Evolutionary conservation across 306 rosid species (phyloP).

Genomic region (Corylus avellana): DNA sequence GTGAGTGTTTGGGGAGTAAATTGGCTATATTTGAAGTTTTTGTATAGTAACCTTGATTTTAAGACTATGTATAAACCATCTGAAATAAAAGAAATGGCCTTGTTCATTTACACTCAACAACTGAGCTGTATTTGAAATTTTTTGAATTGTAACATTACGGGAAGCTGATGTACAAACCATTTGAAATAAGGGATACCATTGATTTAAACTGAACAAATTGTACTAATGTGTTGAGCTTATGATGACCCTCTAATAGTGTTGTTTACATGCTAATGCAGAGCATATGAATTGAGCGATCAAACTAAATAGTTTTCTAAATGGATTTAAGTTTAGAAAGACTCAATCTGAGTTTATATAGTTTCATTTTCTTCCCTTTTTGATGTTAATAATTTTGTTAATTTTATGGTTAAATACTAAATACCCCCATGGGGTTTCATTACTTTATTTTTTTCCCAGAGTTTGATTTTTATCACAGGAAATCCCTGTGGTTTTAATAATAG

Average conservation of each 20-base stretch:
- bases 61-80: slow-evolving; percentile 25
- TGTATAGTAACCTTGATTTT: slow-evolving; percentile 16
- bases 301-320: too few species aligned
- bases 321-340: neutral
- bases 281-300: neutral
- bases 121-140: neutral
- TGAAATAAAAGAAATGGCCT: slow-evolving; percentile 15
- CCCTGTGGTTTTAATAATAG: too few species aligned
- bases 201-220: neutral
- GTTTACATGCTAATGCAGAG: neutral
- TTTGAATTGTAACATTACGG: neutral
- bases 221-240: neutral
- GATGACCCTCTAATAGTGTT: neutral
- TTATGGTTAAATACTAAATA: too few species aligned
- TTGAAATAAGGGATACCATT: neutral
- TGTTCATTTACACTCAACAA: neutral
- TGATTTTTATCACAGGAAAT: too few species aligned
- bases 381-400: too few species aligned
- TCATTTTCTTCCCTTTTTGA: neutral
- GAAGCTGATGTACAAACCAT: neutral
- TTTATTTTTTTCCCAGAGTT: too few species aligned
- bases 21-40: neutral
- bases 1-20: neutral
- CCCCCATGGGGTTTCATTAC: too few species aligned
- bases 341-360: neutral